Evolutionary conservation across 2,329 filamentous ascomycete species (phyloP), one percentile per base, ranked within the genome.

Genomic region (Sclerotinia minor): DNA sequence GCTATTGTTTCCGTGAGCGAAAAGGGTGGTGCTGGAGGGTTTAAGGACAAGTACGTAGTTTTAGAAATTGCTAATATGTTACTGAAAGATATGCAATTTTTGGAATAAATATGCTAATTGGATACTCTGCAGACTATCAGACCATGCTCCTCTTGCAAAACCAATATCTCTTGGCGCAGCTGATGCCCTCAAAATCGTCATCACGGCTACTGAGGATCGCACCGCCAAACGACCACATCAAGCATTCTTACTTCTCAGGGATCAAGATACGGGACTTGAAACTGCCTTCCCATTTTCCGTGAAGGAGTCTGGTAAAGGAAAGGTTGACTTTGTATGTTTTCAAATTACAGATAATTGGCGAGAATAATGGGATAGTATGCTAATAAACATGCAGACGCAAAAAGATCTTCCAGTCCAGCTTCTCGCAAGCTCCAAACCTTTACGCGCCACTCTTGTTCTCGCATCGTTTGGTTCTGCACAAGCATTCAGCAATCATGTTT

Each of bases 321-420:
- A 88, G 67, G 84, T 97, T 44, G 90, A 96, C 74, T 82, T 99
- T 79, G 94, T 98, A 85, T 72, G 89, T 82, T 44, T 5, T 67
- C 8, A 35, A 45, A 59, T 2, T 19, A 67, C 32, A 19, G 35
- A 49, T n/a, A 53, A 3, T 52, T 38, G 38, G 19, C 38, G 50
- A 35, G 29, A 65, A 21, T 6, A 2, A 50, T 68, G 29, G 24
- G 47, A 52, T 24, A n/a, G 8, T 24, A 38, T 57, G 26, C 73
- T 76, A 69, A 77, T 66, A 68, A 69, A 68, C 69, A 15, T 15
- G 47, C 78, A 97, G 94, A 86, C 90, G 68, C 91, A 94, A 69
- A 94, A 93, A 81, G 94, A 98, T 75, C 87, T 99, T 69, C 94
- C 95, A 29, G 76, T 88, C 70, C 92, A 96, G 80, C 88, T 98